Base-by-base conservation (phyloP, 1,139 yeast species). In the Blastobotrys niveus region DNA sequence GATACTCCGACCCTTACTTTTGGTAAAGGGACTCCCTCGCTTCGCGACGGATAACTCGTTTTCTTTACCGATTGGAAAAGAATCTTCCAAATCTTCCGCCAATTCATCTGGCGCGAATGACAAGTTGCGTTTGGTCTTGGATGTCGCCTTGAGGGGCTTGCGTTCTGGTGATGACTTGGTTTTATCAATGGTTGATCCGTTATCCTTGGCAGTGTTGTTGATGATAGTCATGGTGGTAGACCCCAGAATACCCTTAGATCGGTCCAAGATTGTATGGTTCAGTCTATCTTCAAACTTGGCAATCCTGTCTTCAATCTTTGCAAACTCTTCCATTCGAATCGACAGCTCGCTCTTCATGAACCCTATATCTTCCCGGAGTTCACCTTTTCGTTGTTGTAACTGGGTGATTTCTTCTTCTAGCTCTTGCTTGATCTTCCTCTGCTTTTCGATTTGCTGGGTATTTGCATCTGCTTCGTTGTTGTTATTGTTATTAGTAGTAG, bases 201-300 rank as follows among this genome's bases (percentile, higher is more conserved):
- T 10, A 18, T 25, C 33, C 8, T 30, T 49, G 9, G 42, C 43
- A 40, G 47, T 40, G 25, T 42, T 53, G 45, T 57, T 56, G 33
- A 61, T 52, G 8, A 57, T 52, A 2, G 66, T 54, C 47, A 65
- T 48, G 1, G 67, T 53, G 2, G 66, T 57, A 9, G 65, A 52
- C 1, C 67, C 64, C 12, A 61, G 49, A 27, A 66, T 59, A 10
- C 59, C 55, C 44, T 58, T 57, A 22, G 67, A 57, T 34, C 64
- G 59, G 5, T 63, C 65, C 3, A 61, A 42, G 21, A 59, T 52
- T 12, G 64, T 40, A 7, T 55, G 52, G 34, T 53, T 49, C 34
- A 65, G 47, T 32, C 60, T 55, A 1, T 43, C 47, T 38, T 61
- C 60, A 30, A 65, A 54, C 3, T 50, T 47, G 5, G 51, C 55